Conservation (phyloP, 1,284 basidiomycete species). For the Cutaneotrichosporon sp. region DNA sequence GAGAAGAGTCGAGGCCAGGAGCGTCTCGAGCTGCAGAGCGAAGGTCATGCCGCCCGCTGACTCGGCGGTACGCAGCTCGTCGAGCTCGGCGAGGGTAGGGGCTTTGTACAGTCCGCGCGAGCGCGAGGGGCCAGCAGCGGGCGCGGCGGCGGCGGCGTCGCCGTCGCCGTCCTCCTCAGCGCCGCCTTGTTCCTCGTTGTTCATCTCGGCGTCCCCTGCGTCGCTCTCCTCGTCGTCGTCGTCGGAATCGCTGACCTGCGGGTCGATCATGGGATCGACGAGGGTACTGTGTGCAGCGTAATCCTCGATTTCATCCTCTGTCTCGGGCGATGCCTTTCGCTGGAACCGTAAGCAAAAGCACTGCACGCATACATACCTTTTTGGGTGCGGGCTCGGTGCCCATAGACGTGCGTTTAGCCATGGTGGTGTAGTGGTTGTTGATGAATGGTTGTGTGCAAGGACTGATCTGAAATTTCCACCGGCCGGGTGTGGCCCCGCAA, state of each 20-base stretch:
- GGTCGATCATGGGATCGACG: slow-evolving; percentile 23
- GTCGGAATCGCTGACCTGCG: slow-evolving; percentile 15
- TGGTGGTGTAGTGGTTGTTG: slow-evolving; percentile 12
- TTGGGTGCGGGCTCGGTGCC: slow-evolving; percentile 4
- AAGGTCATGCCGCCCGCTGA: slow-evolving; percentile 39
- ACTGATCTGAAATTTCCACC: slow-evolving; percentile 12
- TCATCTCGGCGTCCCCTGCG: background rate
- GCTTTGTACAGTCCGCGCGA: slow-evolving; percentile 48
- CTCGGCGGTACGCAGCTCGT: slow-evolving; percentile 44
- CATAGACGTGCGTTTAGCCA: slow-evolving; percentile 17
- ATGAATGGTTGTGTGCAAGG: background rate
- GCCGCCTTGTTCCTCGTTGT: slow-evolving; percentile 40
- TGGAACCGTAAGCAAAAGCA: background rate
- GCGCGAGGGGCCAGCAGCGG: slow-evolving; percentile 27
- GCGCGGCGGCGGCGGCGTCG: slow-evolving; percentile 33
- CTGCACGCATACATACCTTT: slow-evolving; percentile 10
- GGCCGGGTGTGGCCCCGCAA: slow-evolving; percentile 14
- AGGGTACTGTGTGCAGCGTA: slow-evolving; percentile 15
- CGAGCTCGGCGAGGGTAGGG: slow-evolving; percentile 61
- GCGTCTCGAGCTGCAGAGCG: slow-evolving; percentile 58
- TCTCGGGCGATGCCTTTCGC: slow-evolving; percentile 14
- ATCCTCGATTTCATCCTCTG: slow-evolving; percentile 19
- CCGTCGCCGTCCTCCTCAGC: slow-evolving; percentile 31
- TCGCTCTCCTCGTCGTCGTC: slow-evolving; percentile 13
- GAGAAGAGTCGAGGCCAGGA: slow-evolving; percentile 77